Conservation (phyloP, 768 basidiomycete genomes). For the Rhodosporidiobolus odoratus region DNA sequence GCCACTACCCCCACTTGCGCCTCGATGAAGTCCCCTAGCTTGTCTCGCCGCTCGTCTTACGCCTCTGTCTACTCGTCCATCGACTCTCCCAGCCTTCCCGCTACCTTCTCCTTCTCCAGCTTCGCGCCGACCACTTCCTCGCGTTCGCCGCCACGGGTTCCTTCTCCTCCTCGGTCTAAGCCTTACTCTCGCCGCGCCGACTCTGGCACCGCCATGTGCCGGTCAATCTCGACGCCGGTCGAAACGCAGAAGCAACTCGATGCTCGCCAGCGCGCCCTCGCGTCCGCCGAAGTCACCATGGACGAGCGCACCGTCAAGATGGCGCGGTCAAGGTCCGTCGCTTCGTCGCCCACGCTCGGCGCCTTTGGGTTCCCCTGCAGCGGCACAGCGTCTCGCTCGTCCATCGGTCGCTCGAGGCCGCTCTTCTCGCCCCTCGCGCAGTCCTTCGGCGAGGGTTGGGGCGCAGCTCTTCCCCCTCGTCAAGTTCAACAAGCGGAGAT, state of each 20-base stretch:
- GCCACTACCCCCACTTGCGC: conserved; percentile 27
- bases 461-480: conserved; percentile 15
- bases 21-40: conserved; percentile 1
- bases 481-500: not conserved
- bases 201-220: conserved; percentile 21
- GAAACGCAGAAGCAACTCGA: conserved; percentile 32
- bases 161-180: conserved; percentile 14
- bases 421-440: conserved; percentile 1
- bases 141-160: not conserved
- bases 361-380: not conserved
- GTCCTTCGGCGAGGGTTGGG: conserved; percentile 24
- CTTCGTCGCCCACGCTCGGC: not conserved
- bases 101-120: conserved; percentile 23
- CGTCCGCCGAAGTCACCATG: conserved; percentile 15
- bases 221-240: conserved; percentile 34
- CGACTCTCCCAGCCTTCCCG: conserved; percentile 10
- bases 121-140: conserved; percentile 2
- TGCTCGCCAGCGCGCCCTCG: conserved; percentile 16
- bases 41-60: conserved; percentile 20
- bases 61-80: conserved; percentile 4
- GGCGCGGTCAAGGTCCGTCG: conserved; percentile 18
- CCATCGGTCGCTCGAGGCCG: not conserved
- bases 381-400: conserved; percentile 6
- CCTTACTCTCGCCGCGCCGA: conserved; percentile 11
- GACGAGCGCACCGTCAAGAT: conserved; percentile 28